These are phyloP conservation scores for Suillus brevipes DNA, from an alignment of 768 basidiomycete species.

Conservation along the genomic window DNA sequence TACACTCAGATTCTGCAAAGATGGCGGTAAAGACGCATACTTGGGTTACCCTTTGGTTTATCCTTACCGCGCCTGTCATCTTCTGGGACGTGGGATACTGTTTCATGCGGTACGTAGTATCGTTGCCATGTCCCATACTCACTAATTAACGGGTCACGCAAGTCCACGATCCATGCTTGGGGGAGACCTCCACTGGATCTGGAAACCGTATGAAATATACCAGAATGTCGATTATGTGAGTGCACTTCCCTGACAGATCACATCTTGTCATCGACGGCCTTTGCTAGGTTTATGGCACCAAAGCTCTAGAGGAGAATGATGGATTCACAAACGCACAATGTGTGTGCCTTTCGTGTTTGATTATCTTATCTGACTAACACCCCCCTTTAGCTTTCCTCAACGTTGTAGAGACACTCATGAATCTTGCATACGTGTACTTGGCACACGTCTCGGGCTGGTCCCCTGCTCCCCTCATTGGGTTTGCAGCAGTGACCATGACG, in stretches of 20 bases:
- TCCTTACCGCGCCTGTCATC: conserved; percentile 52
- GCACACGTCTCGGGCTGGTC: conserved; percentile 63
- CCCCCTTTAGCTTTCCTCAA: conserved; percentile 65
- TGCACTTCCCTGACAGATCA: conserved; percentile 32
- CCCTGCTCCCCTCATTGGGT: conserved; percentile 72
- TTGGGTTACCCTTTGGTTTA: conserved; percentile 71
- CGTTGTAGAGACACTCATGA: conserved; percentile 74
- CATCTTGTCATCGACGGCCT: not conserved
- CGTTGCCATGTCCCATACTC: conserved; percentile 9
- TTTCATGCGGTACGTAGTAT: conserved; percentile 63
- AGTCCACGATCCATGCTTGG: conserved; percentile 87
- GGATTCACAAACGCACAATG: conserved; percentile 90
- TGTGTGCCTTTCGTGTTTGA: conserved; percentile 34
- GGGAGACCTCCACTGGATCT: conserved; percentile 90
- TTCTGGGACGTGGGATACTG: conserved; percentile 84
- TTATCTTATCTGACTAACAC: not conserved
- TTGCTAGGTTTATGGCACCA: conserved; percentile 68
- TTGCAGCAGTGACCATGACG: conserved; percentile 74
- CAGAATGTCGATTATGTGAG: conserved; percentile 57
- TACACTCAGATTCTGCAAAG: conserved; percentile 11
- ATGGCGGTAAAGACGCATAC: conserved; percentile 55
- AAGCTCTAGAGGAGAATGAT: conserved; percentile 59
- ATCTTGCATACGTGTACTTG: conserved; percentile 73
- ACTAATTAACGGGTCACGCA: not conserved
- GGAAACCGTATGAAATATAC: conserved; percentile 81